Percentiles rank a stretch among this genome's conserved stretches.
These are phyloP conservation scores for Candida loeiensis DNA, from an alignment of 805 yeast species.

Conservation along the genomic window DNA sequence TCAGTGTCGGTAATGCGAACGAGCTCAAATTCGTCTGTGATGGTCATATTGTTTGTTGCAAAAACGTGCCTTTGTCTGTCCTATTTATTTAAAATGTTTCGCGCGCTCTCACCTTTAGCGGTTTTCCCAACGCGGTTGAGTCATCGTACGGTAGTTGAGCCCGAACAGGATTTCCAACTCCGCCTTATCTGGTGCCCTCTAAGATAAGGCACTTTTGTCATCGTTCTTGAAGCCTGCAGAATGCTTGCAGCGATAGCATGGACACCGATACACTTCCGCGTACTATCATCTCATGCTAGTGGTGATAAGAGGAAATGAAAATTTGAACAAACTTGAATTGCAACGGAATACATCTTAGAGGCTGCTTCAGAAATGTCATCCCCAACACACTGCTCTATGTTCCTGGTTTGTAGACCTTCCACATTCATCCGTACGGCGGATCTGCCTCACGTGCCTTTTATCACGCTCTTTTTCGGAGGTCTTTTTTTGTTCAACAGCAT, in stretches of 20 bases:
- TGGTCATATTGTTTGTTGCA: background rate
- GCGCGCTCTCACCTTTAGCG: constrained; percentile 2
- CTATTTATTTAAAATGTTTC: background rate
- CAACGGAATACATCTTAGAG: too few species aligned
- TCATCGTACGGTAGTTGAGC: background rate
- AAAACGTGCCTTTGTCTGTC: background rate
- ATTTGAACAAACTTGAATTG: too few species aligned
- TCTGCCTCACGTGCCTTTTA: background rate
- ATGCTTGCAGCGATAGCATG: too few species aligned
- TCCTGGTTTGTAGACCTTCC: too few species aligned
- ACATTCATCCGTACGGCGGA: too few species aligned
- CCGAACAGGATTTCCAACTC: background rate
- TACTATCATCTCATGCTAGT: background rate
- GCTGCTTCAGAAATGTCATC: too few species aligned
- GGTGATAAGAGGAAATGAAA: background rate
- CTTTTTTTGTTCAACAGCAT: constrained; percentile 17
- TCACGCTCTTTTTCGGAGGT: background rate
- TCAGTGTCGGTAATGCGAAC: constrained; percentile 20
- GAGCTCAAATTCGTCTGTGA: constrained; percentile 14
- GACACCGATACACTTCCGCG: too few species aligned
- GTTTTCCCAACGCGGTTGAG: background rate
- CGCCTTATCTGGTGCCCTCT: background rate
- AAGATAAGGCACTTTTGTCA: too few species aligned
- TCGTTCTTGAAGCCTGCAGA: too few species aligned
- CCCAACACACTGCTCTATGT: too few species aligned